These are phyloP conservation scores for Leccinellum albellum DNA, from an alignment of 768 basidiomycete genomes.

Conservation along the genomic window DNA sequence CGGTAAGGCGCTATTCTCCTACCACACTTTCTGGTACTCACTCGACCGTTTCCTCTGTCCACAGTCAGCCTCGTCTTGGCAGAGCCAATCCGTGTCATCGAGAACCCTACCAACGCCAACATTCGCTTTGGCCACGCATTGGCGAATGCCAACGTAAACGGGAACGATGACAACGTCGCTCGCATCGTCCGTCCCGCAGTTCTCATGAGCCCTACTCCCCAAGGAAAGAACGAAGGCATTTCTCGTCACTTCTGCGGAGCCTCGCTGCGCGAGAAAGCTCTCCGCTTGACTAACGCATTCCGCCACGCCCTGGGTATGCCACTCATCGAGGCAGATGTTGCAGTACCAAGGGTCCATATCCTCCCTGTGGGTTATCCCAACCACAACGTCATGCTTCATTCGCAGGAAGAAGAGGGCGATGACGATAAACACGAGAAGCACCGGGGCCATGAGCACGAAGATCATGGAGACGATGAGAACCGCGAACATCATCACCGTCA, in stretches of 20 bases:
- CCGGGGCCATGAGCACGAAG: background rate
- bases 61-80: conserved; percentile 40
- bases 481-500: conserved; percentile 10
- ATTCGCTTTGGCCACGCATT: conserved; percentile 39
- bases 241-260: conserved; percentile 30
- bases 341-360: conserved; percentile 27
- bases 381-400: background rate
- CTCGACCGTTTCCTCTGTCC: background rate
- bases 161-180: conserved; percentile 25
- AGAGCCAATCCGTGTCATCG: conserved; percentile 48
- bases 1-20: conserved; percentile 20
- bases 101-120: conserved; percentile 30
- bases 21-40: background rate
- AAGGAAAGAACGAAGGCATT: conserved; percentile 9
- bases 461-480: background rate
- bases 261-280: conserved; percentile 45
- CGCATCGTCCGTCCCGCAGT: conserved; percentile 15
- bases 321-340: conserved; percentile 34
- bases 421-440: conserved; percentile 13
- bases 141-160: conserved; percentile 30
- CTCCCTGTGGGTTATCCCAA: conserved; percentile 14
- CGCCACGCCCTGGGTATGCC: conserved; percentile 54
- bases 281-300: conserved; percentile 52
- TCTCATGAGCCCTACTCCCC: conserved; percentile 6
- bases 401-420: conserved; percentile 4